Percentiles rank a stretch among this genome's conserved stretches.
Conservation (phyloP, 257 asterid species). For the Solanum rostratum region DNA sequence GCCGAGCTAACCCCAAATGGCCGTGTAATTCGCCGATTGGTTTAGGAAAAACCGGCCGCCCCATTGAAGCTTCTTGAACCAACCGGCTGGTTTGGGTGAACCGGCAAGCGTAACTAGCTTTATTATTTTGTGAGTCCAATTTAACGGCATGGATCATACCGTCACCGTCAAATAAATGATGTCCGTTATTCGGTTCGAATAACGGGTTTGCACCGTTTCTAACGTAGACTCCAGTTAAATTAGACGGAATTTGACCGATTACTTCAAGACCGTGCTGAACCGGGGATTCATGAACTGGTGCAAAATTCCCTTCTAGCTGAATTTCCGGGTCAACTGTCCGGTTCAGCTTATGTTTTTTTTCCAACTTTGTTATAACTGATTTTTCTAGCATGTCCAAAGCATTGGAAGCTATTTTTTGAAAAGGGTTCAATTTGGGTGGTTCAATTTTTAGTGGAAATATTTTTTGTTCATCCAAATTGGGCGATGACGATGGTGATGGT, state of each 20-base stretch:
- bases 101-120: slow-evolving; percentile 43
- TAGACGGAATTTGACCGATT: slow-evolving; percentile 30
- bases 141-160: slow-evolving; percentile 61
- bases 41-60: slow-evolving; percentile 39
- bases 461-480: background rate
- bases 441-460: background rate
- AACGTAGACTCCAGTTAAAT: slow-evolving; percentile 33
- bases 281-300: slow-evolving; percentile 52
- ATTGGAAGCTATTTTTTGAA: slow-evolving; percentile 32
- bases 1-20: slow-evolving; percentile 48
- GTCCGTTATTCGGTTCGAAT: slow-evolving; percentile 34
- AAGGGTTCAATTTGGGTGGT: slow-evolving; percentile 12
- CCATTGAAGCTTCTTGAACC: slow-evolving; percentile 28
- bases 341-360: slow-evolving; percentile 25
- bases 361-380: slow-evolving; percentile 12
- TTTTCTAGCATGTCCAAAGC: slow-evolving; percentile 34
- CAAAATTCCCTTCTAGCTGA: slow-evolving; percentile 51
- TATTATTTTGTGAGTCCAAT: slow-evolving; percentile 1
- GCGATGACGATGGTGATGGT: background rate
- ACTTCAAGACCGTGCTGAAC: slow-evolving; percentile 43
- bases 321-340: slow-evolving; percentile 40
- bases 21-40: slow-evolving; percentile 61
- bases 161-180: slow-evolving; percentile 65
- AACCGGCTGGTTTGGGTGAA: slow-evolving; percentile 41
- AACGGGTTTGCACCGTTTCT: slow-evolving; percentile 54